Evolutionary conservation across 106 monocot genomes (phyloP).

Genomic region (Apostasia ramifera): DNA sequence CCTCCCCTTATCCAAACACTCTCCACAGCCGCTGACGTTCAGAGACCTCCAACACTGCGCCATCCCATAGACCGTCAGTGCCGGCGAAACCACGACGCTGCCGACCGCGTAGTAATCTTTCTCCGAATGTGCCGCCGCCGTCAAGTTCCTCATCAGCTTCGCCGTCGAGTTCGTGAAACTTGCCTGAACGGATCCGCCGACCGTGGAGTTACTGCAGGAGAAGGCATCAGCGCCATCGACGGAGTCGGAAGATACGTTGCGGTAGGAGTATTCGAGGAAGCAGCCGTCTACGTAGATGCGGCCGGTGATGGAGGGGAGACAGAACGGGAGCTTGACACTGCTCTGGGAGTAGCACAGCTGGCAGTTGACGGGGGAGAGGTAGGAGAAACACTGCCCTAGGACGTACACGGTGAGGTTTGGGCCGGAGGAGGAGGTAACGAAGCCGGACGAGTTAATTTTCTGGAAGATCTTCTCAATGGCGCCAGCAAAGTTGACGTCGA

Average conservation of each 20-base stretch:
- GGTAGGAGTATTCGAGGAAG: not conserved
- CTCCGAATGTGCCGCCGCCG: too few relatives aligned
- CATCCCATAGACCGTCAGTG: not conserved
- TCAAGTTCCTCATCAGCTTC: not conserved
- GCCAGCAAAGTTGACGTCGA: too few relatives aligned
- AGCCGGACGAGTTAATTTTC: too few relatives aligned
- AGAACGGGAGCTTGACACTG: not conserved
- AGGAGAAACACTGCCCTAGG: too few relatives aligned
- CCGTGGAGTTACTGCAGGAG: not conserved
- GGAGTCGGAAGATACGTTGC: not conserved
- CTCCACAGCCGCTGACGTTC: too few relatives aligned
- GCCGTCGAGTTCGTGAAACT: not conserved
- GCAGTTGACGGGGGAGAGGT: too few relatives aligned
- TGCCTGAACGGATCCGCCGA: not conserved
- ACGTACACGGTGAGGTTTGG: not conserved
- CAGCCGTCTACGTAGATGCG: not conserved
- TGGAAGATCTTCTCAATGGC: too few relatives aligned
- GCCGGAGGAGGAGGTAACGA: too few relatives aligned
- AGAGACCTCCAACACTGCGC: too few relatives aligned
- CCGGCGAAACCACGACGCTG: not conserved
- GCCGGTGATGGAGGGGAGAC: not conserved
- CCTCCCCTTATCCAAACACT: too few relatives aligned
- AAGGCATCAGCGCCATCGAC: not conserved
- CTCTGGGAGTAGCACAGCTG: not conserved
- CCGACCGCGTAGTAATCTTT: not conserved